Evolutionary conservation across 2,329 filamentous ascomycete genomes (phyloP).

Genomic region (Aspergillus sp.): DNA sequence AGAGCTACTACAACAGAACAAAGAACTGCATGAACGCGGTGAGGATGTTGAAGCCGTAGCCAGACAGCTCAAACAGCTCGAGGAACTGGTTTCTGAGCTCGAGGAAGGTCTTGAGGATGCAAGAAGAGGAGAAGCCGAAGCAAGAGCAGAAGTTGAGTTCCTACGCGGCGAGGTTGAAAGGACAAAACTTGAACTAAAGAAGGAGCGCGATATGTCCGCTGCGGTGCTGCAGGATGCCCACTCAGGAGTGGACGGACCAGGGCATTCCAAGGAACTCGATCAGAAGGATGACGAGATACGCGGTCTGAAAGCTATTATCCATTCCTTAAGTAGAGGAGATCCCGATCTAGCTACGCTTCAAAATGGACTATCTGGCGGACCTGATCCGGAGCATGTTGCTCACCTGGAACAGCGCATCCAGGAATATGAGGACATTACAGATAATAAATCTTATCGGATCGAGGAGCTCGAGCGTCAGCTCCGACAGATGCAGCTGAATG

Average conservation of each 20-base stretch:
- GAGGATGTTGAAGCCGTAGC: conserved; percentile 91
- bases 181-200: conserved; percentile 77
- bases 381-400: conserved; percentile 52
- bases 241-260: conserved; percentile 38
- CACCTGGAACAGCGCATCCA: conserved; percentile 75
- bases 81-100: conserved; percentile 92
- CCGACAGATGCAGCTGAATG: conserved; percentile 35
- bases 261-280: conserved; percentile 69
- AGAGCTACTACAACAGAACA: conserved; percentile 70
- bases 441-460: conserved; percentile 69
- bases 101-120: conserved; percentile 97
- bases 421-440: conserved; percentile 68
- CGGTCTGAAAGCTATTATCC: conserved; percentile 95
- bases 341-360: conserved; percentile 23
- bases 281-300: conserved; percentile 97
- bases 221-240: conserved; percentile 54
- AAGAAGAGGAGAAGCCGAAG: conserved; percentile 87
- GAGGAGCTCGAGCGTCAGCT: conserved; percentile 83
- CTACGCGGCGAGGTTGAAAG: conserved; percentile 90
- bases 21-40: conserved; percentile 74
- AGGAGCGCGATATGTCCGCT: conserved; percentile 79
- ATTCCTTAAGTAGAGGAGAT: conserved; percentile 74
- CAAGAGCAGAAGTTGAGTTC: conserved; percentile 92
- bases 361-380: conserved; percentile 22
- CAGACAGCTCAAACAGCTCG: conserved; percentile 85